phyloP scores from a whole-genome alignment of 2,329 filamentous ascomycete genomes.

The Colletotrichum australisinense region DNA sequence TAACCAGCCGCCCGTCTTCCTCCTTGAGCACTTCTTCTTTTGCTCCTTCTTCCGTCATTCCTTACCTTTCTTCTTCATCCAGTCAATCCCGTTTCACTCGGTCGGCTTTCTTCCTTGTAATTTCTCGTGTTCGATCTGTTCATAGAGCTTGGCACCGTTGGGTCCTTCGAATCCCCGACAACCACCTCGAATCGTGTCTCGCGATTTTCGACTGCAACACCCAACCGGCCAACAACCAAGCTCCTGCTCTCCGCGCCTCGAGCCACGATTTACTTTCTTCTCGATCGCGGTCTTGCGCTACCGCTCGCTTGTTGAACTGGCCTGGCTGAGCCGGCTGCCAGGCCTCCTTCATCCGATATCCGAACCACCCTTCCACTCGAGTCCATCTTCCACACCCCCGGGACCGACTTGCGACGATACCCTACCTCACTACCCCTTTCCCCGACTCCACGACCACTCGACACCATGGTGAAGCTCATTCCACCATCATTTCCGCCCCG shows the following conservation, averaged over 20 bases:
- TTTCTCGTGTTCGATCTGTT: background rate
- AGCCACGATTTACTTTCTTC: background rate
- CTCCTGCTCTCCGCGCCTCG: background rate
- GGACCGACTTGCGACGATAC: background rate
- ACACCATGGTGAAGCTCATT: conserved; percentile 43
- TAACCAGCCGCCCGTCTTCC: background rate
- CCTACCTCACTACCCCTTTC: background rate
- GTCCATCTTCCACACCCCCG: background rate
- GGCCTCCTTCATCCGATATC: background rate
- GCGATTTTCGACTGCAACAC: background rate
- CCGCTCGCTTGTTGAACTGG: conserved; percentile 10
- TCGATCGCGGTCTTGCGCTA: background rate
- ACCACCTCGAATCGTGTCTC: background rate
- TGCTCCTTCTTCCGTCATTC: background rate
- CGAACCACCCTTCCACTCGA: background rate
- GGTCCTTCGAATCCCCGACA: background rate
- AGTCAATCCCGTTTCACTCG: background rate
- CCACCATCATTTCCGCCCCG: conserved; percentile 55
- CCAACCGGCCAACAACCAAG: background rate
- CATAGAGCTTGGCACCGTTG: background rate
- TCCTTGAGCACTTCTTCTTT: background rate
- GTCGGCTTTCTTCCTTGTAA: background rate
- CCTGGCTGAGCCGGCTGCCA: conserved; percentile 34
- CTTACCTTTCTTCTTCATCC: background rate
- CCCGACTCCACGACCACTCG: background rate